Evolutionary conservation across 305 asterid species (phyloP), one percentile per base, ranked within the genome.

Genomic region (Ilex paraguariensis): DNA sequence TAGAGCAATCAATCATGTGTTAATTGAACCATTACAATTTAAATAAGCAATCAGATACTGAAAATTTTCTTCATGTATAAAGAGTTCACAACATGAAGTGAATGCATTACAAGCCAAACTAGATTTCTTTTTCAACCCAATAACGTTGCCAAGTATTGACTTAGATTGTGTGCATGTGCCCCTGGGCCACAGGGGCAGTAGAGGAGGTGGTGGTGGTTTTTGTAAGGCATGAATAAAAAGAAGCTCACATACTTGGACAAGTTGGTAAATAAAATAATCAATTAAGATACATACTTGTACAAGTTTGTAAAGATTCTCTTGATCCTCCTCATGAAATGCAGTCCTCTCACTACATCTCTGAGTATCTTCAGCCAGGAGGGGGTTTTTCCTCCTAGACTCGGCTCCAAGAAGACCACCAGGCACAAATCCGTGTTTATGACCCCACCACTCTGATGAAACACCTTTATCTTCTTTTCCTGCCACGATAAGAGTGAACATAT

Each of bases 361-460:
- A 42, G 61, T 63, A 60, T 44, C 63, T 42, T 59, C 78, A 1
- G 78, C 56, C 1, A 62, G 32, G 59, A 61, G 73, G 49, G 85
- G 59, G 69, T 73, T 86, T 70, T 75, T 86, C 65, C 82, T 79
- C 65, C 69, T 78, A 64, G 91, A 81, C 79, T 84, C 87, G 64
- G 95, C 87, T 64, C 97, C 96, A 63, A 93, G 96, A 73, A 86
- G 72, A 59, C 97, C 97, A 61, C 97, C 99, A 42, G 81, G 72
- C 36, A 86, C 75, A 74, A 90, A 90, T 58, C 99, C 99, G 39
- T 66, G 68, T 71, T 84, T 82, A 82, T 79, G 75, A 42, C 96
- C 99, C 96, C 97, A 90, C 99, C 97, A 93, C 16, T 82, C 93
- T 9, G 83, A 71, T 32, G 96, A 77, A 79, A 84, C 62, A 32